Conservation (phyloP, 768 basidiomycete genomes). For the Mycena metata region DNA sequence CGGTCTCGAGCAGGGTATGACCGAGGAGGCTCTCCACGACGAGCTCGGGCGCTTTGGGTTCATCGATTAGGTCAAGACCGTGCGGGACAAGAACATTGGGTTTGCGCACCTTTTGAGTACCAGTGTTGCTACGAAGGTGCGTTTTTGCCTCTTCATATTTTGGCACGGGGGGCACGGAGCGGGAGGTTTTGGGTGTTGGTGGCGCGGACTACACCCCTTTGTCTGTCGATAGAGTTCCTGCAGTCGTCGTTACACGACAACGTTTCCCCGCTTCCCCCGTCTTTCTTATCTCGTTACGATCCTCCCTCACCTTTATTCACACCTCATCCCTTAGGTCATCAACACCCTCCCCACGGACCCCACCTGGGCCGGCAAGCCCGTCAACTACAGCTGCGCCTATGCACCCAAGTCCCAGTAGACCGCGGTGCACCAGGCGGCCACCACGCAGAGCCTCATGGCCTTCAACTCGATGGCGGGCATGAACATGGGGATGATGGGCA, state of each 20-base stretch:
- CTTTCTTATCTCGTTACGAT: not conserved
- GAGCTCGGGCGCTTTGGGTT: slow-evolving; percentile 93
- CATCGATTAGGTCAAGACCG: slow-evolving; percentile 99
- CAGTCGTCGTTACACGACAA: no score
- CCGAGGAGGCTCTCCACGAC: slow-evolving; percentile 92
- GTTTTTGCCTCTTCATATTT: slow-evolving; percentile 44
- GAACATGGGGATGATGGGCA: not conserved
- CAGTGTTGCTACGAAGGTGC: slow-evolving; percentile 92
- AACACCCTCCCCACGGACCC: slow-evolving; percentile 92
- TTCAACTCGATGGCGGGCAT: not conserved
- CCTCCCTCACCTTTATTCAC: no score
- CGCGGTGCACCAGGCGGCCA: slow-evolving; percentile 88
- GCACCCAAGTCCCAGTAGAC: slow-evolving; percentile 96
- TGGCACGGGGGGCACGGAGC: no score
- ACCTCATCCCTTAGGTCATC: slow-evolving; percentile 76
- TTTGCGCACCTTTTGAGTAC: slow-evolving; percentile 99
- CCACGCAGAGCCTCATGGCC: slow-evolving; percentile 68
- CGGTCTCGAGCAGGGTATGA: slow-evolving; percentile 89
- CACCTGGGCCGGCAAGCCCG: slow-evolving; percentile 94
- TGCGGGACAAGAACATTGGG: slow-evolving; percentile 98
- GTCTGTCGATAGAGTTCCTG: no score
- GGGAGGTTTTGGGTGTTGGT: no score
- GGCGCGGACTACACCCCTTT: no score
- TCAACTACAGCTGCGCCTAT: slow-evolving; percentile 98
- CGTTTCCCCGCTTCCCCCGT: no score